phyloP scores from a whole-genome alignment of 306 rosid species.

The Quercus rubra region DNA sequence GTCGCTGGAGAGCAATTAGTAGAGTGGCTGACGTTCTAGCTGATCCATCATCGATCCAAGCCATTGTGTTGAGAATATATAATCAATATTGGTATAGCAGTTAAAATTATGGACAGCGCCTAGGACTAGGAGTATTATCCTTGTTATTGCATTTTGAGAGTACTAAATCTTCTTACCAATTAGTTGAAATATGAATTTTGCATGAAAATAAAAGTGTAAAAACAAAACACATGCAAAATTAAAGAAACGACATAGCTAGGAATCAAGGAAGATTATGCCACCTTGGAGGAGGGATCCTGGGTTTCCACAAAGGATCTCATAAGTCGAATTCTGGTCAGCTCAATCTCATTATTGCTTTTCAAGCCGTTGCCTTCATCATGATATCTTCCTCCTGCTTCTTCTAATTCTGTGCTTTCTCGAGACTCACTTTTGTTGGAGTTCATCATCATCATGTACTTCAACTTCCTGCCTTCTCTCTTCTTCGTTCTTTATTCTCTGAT shows the following conservation, averaged over 20 bases:
- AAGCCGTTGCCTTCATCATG: neutral
- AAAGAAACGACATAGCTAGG: neutral
- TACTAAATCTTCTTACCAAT: neutral
- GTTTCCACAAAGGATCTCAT: slow-evolving; percentile 24
- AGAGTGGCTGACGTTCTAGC: no score
- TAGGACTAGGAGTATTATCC: no score
- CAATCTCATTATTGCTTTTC: neutral
- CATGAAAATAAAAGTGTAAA: neutral
- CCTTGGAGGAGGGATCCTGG: slow-evolving; percentile 28
- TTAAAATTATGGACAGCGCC: no score
- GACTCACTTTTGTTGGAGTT: neutral
- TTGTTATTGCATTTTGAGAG: neutral
- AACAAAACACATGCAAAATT: neutral
- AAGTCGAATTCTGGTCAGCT: slow-evolving; percentile 4
- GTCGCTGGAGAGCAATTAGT: no score
- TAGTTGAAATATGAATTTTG: no score
- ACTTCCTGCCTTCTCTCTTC: neutral
- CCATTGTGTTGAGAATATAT: no score
- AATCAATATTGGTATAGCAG: neutral
- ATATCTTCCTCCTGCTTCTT: no score
- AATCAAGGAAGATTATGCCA: neutral
- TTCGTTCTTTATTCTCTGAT: neutral
- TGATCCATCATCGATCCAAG: no score
- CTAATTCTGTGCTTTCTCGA: neutral
- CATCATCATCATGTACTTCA: neutral